phyloP scores from a whole-genome alignment of 805 yeast genomes.

The Wickerhamiella occidentalis region DNA sequence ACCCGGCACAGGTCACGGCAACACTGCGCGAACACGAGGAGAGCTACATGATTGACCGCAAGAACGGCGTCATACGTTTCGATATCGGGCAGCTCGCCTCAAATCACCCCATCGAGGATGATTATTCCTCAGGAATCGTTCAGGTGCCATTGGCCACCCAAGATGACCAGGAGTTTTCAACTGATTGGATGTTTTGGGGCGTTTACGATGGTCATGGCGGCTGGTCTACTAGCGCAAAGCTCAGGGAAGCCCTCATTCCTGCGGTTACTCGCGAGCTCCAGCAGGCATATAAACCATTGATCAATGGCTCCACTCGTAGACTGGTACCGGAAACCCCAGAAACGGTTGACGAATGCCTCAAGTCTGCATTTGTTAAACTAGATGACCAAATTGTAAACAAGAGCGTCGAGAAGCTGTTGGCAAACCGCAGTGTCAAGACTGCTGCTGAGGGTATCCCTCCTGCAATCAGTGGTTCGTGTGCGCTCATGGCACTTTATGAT shows the following conservation, averaged over 20 bases:
- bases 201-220: conserved; percentile 97
- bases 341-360: conserved; percentile 66
- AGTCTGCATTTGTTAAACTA: conserved; percentile 63
- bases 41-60: conserved; percentile 65
- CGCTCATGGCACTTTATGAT: conserved; percentile 76
- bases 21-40: conserved; percentile 65
- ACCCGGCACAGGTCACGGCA: conserved; percentile 51
- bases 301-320: conserved; percentile 34
- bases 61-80: conserved; percentile 77
- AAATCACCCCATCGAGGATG: conserved; percentile 91
- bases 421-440: conserved; percentile 47
- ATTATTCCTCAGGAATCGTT: conserved; percentile 66
- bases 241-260: conserved; percentile 66
- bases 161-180: conserved; percentile 33
- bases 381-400: conserved; percentile 80
- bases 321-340: conserved; percentile 50
- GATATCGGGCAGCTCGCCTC: conserved; percentile 85
- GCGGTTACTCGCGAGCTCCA: conserved; percentile 69
- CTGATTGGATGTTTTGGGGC: conserved; percentile 92
- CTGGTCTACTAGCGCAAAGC: conserved; percentile 79
- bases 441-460: conserved; percentile 74
- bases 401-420: conserved; percentile 56
- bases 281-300: conserved; percentile 41
- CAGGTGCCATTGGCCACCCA: conserved; percentile 40
- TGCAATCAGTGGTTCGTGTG: conserved; percentile 93